These are phyloP conservation scores for Talaromyces rugulosus DNA, from an alignment of 2,329 filamentous ascomycete species.

Conservation along the genomic window DNA sequence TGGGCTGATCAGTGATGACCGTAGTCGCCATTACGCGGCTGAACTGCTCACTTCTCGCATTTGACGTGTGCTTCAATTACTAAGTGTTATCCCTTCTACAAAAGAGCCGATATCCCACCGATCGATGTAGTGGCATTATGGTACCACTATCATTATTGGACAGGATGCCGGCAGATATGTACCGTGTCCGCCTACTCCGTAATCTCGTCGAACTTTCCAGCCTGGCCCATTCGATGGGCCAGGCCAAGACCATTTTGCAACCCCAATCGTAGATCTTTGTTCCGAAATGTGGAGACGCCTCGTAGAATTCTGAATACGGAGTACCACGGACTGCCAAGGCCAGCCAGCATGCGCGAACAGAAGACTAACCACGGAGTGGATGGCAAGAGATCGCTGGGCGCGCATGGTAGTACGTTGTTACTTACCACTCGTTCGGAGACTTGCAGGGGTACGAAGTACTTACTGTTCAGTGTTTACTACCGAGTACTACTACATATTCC, in stretches of 20 bases:
- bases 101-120: background rate
- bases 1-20: background rate
- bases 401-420: background rate
- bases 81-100: background rate
- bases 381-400: background rate
- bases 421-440: background rate
- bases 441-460: background rate
- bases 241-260: background rate
- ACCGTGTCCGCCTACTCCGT: background rate
- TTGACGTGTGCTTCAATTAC: background rate
- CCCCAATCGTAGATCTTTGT: background rate
- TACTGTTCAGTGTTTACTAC: background rate
- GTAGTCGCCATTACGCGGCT: background rate
- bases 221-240: background rate
- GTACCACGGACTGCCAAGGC: background rate
- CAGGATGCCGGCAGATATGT: background rate
- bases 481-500: background rate
- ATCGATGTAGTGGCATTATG: background rate
- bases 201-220: background rate
- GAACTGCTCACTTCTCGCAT: background rate
- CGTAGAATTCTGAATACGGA: background rate
- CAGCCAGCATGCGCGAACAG: background rate
- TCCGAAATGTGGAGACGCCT: background rate
- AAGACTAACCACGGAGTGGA: background rate
- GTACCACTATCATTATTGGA: background rate